Percentiles rank a stretch among this genome's conserved stretches.
phyloP scores from a whole-genome alignment of 768 basidiomycete species.

The Phanerochaete carnosa region DNA sequence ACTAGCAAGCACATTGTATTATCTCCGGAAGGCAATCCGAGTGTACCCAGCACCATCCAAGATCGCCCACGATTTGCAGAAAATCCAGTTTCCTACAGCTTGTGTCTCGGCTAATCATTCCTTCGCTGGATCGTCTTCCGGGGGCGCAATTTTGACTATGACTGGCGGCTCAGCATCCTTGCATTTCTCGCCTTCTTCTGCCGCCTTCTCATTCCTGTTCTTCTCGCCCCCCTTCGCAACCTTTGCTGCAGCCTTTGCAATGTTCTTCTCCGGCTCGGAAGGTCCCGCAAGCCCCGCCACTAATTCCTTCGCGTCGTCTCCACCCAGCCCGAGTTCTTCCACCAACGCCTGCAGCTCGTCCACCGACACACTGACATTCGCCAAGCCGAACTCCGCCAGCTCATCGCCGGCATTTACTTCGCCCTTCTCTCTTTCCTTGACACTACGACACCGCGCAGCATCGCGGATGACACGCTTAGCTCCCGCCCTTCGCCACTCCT shows the following conservation, averaged over 20 bases:
- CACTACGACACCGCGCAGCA: constrained; percentile 56
- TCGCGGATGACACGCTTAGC: constrained; percentile 61
- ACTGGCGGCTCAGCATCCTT: constrained; percentile 6
- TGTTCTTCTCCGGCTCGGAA: constrained; percentile 22
- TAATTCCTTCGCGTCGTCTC: constrained; percentile 73
- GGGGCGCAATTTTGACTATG: neutral
- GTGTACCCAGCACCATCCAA: neutral
- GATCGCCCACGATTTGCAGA: neutral
- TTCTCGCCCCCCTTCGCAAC: neutral
- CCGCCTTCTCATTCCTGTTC: neutral
- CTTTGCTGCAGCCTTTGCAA: neutral
- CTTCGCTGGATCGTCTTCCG: neutral
- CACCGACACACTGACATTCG: constrained; percentile 74
- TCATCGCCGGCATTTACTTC: constrained; percentile 66
- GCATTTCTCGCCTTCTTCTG: neutral
- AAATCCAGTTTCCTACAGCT: too few relatives aligned
- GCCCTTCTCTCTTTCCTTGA: constrained; percentile 63
- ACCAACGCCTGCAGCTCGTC: constrained; percentile 71
- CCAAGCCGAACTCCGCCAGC: constrained; percentile 66
- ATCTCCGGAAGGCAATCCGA: neutral
- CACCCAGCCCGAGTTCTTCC: constrained; percentile 71
- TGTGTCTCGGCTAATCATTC: neutral
- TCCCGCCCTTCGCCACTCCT: constrained; percentile 73
- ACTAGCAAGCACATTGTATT: neutral
- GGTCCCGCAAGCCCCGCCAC: constrained; percentile 51